Percentiles rank a stretch among this genome's conserved stretches.
Conservation (phyloP, 352 stramenopile species). For the Pythium oligandrum region DNA sequence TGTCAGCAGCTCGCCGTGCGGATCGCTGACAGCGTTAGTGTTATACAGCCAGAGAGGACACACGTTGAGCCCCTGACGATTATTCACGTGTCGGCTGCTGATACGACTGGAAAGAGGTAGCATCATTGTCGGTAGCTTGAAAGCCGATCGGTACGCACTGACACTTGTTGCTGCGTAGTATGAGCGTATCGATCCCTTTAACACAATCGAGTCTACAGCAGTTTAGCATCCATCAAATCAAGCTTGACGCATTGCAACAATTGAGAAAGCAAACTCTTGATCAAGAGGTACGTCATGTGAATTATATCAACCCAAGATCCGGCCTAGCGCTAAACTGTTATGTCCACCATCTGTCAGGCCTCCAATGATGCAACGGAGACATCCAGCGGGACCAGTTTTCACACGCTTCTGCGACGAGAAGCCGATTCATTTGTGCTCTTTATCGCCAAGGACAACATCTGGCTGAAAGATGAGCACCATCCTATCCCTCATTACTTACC, state of each 20-base stretch:
- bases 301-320: too few relatives aligned
- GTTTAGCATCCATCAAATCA: conserved; percentile 37
- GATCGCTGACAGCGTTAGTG: too few relatives aligned
- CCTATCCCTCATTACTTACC: conserved; percentile 38
- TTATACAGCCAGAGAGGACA: conserved; percentile 1
- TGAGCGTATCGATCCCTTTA: conserved; percentile 13
- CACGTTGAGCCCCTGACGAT: not conserved
- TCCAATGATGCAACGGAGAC: too few relatives aligned
- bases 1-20: too few relatives aligned
- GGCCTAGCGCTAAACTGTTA: too few relatives aligned
- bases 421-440: conserved; percentile 49
- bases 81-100: conserved; percentile 1
- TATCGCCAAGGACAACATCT: conserved; percentile 26
- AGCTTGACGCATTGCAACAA: conserved; percentile 49
- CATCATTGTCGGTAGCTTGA: too few relatives aligned
- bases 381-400: too few relatives aligned
- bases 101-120: not conserved
- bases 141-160: too few relatives aligned
- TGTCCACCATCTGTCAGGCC: too few relatives aligned
- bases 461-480: conserved; percentile 53
- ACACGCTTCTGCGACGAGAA: conserved; percentile 21
- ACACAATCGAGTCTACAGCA: conserved; percentile 1
- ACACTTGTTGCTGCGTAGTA: conserved; percentile 1
- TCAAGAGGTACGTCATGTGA: too few relatives aligned
- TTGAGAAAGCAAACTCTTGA: conserved; percentile 28